Evolutionary conservation across 495 filamentous ascomycete species (phyloP).

Genomic region (Saxispiralis lemnorum): DNA sequence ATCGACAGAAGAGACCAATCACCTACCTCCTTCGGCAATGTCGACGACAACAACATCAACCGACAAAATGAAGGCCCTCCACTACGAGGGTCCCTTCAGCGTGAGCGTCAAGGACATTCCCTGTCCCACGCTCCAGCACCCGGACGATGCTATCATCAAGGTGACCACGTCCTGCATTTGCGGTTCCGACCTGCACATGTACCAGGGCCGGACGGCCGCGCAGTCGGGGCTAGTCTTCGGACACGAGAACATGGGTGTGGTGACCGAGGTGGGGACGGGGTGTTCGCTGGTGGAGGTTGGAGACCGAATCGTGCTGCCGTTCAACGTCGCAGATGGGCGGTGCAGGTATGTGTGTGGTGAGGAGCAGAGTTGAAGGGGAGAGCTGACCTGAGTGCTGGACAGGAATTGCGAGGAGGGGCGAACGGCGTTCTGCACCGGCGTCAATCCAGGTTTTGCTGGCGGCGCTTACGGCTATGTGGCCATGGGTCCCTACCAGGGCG

Average conservation of each 20-base stretch:
- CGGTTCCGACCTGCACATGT: slow-evolving; percentile 30
- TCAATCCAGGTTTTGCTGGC: slow-evolving; percentile 42
- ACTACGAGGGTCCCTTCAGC: slow-evolving; percentile 35
- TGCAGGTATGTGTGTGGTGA: slow-evolving; percentile 18
- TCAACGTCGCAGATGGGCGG: slow-evolving; percentile 41
- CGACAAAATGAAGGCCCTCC: slow-evolving; percentile 35
- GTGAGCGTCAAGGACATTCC: slow-evolving; percentile 34
- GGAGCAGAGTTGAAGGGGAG: too few species aligned
- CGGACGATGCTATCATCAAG: slow-evolving; percentile 29
- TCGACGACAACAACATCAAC: neutral
- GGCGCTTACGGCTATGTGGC: slow-evolving; percentile 45
- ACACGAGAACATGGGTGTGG: slow-evolving; percentile 29
- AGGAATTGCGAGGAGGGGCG: slow-evolving; percentile 40
- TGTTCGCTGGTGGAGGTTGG: slow-evolving; percentile 35
- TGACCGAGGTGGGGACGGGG: slow-evolving; percentile 28
- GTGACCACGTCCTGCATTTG: slow-evolving; percentile 42
- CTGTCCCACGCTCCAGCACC: slow-evolving; percentile 31
- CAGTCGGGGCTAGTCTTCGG: slow-evolving; percentile 37
- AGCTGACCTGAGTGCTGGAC: neutral
- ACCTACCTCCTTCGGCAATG: neutral
- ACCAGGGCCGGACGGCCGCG: slow-evolving; percentile 35
- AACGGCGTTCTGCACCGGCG: slow-evolving; percentile 37
- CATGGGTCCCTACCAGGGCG: slow-evolving; percentile 40
- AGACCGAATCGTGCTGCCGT: slow-evolving; percentile 40
- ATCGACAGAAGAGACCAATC: neutral